Conservation (phyloP, 306 rosid species). For the Leucaena leucocephala region DNA sequence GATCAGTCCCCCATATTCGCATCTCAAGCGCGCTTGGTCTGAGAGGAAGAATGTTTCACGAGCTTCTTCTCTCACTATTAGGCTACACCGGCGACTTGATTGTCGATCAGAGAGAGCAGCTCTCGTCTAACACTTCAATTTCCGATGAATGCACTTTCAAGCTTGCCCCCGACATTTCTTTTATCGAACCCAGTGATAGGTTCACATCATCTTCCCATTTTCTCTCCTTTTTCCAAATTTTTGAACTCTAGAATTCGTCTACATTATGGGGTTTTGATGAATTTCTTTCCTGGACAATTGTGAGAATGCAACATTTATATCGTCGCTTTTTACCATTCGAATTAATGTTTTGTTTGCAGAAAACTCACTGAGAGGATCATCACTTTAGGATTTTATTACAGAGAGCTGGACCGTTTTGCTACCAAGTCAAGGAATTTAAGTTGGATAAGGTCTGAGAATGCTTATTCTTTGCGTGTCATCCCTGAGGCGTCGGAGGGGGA, state of each 20-base stretch:
- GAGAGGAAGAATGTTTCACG: slow-evolving; percentile 69
- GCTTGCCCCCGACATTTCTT: slow-evolving; percentile 86
- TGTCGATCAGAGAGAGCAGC: slow-evolving; percentile 69
- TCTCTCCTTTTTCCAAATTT: not conserved
- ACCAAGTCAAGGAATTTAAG: slow-evolving; percentile 79
- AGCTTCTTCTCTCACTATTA: slow-evolving; percentile 76
- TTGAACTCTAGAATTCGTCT: not conserved
- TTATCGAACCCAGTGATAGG: slow-evolving; percentile 86
- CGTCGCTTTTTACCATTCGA: not conserved
- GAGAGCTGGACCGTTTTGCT: slow-evolving; percentile 88
- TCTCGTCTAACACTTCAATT: slow-evolving; percentile 52
- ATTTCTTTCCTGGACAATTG: slow-evolving; percentile 7
- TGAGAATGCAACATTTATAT: not conserved
- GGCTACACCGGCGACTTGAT: slow-evolving; percentile 98
- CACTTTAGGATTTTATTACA: slow-evolving; percentile 83
- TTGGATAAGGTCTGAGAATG: slow-evolving; percentile 78
- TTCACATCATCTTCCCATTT: slow-evolving; percentile 31
- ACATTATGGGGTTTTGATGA: not conserved
- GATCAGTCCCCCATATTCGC: not conserved
- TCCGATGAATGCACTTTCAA: slow-evolving; percentile 76
- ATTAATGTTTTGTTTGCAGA: slow-evolving; percentile 54
- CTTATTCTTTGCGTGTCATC: slow-evolving; percentile 35
- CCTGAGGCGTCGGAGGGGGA: slow-evolving; percentile 40
- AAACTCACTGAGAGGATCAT: slow-evolving; percentile 81
- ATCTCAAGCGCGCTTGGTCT: not conserved